phyloP scores from a whole-genome alignment of 2,329 filamentous ascomycete genomes.

The Penicillium sp. region DNA sequence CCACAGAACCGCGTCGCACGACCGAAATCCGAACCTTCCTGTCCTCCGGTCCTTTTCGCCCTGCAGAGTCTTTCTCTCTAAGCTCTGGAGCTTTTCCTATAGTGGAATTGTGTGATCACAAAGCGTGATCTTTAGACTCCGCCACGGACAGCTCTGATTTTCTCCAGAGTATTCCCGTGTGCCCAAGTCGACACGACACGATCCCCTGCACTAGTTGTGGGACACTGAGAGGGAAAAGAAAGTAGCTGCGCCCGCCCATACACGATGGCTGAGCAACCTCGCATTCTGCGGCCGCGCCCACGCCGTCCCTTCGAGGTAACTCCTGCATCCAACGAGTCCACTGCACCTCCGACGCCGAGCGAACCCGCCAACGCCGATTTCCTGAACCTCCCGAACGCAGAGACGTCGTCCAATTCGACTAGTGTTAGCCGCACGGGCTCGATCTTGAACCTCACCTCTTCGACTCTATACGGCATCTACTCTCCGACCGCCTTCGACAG shows the following conservation, averaged over 20 bases:
- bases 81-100: too few relatives aligned
- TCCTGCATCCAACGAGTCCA: conserved; percentile 48
- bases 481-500: conserved; percentile 62
- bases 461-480: conserved; percentile 91
- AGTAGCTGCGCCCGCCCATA: conserved; percentile 3
- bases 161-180: neutral
- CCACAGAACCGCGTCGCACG: conserved; percentile 9
- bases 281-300: conserved; percentile 69
- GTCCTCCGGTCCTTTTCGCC: neutral
- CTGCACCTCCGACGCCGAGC: conserved; percentile 43
- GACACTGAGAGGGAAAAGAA: neutral
- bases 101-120: neutral
- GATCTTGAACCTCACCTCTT: conserved; percentile 81
- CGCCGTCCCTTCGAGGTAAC: conserved; percentile 70
- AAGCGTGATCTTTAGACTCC: neutral
- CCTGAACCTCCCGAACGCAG: conserved; percentile 33
- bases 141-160: neutral
- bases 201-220: conserved; percentile 2
- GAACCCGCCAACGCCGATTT: conserved; percentile 40
- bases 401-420: conserved; percentile 34
- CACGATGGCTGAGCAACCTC: conserved; percentile 47
- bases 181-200: neutral
- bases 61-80: neutral
- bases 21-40: conserved; percentile 3
- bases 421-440: conserved; percentile 71